Evolutionary conservation across 352 stramenopile genomes (phyloP).

Genomic region (Pythium sukuiense): DNA sequence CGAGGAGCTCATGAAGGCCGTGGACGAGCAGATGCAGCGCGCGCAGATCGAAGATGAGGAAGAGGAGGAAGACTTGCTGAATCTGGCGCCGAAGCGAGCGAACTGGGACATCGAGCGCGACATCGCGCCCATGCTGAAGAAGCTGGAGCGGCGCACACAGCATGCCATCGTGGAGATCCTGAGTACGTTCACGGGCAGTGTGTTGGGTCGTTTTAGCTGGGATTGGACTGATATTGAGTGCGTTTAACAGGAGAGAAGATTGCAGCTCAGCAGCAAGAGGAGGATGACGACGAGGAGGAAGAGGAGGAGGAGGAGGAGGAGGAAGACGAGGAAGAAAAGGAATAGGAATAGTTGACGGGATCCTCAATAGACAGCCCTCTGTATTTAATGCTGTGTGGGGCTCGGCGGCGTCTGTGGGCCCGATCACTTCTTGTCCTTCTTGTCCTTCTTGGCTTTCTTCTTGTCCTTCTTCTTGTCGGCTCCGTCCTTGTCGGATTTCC

Average conservation of each 20-base stretch:
- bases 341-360: constrained; percentile 18
- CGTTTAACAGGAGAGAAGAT: constrained; percentile 72
- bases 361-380: constrained; percentile 9
- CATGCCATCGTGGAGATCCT: constrained; percentile 87
- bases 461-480: constrained; percentile 40
- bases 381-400: neutral
- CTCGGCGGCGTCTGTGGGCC: constrained; percentile 3
- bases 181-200: constrained; percentile 32
- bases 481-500: constrained; percentile 40
- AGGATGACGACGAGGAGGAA: constrained; percentile 54
- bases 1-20: constrained; percentile 16
- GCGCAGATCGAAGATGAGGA: constrained; percentile 31
- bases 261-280: constrained; percentile 64
- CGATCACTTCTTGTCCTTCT: constrained; percentile 33
- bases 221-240: constrained; percentile 6
- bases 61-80: constrained; percentile 65
- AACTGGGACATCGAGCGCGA: constrained; percentile 90
- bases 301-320: constrained; percentile 35
- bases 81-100: constrained; percentile 76
- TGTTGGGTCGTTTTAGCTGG: neutral
- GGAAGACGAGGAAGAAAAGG: constrained; percentile 17
- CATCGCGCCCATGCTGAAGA: constrained; percentile 86
- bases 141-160: constrained; percentile 82
- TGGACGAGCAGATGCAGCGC: constrained; percentile 23
- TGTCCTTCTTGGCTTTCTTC: constrained; percentile 69